Evolutionary conservation across 805 yeast species (phyloP), one percentile per base, ranked within the genome.

Genomic region (Sungouiozyma intestinalis): DNA sequence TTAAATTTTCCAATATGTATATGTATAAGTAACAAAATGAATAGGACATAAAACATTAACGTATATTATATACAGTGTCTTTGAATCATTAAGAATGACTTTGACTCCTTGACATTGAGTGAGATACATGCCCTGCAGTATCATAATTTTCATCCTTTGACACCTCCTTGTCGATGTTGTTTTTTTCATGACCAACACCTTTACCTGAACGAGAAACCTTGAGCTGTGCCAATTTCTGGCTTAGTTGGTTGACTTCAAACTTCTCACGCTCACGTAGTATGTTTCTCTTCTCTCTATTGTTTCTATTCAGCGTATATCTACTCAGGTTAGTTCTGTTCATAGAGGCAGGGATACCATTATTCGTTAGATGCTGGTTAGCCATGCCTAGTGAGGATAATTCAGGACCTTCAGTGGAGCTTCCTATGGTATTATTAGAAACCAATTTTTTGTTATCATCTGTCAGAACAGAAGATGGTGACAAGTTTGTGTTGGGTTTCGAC

Each of bases 221-320:
- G 37, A 61, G 41, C 16, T 51, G 52, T 5, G 55, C 43, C 15
- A 61, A 39, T 41, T 57, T 65, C 44, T 63, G 66, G 18, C 60
- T 57, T 15, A 65, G 43, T 34, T 54, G 54, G 8, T 59, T 62
- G 6, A 60, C 43, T 42, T 60, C 56, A 37, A 58, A 43, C 15
- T 41, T 19, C 6, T 42, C 41, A 8, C 14, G 16, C 27, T 24
- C 29, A 24, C 29, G 29, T 24, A 24, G 11, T 4, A 14, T 13
- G n/a, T 16, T 20, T 27, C 18, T 24, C 3, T 29, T 33, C 3
- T 17, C 41, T 6, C 20, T 37, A 11, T 19, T 14, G 4, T 35
- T 39, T 32, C 24, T 31, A 14, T 36, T 36, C 8, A 4, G 15
- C 4, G 38, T 21, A 36, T 29, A 29, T 21, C n/a, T n/a, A n/a